Evolutionary conservation across 495 filamentous ascomycete species (phyloP).

Genomic region (Tuber calosporum): DNA sequence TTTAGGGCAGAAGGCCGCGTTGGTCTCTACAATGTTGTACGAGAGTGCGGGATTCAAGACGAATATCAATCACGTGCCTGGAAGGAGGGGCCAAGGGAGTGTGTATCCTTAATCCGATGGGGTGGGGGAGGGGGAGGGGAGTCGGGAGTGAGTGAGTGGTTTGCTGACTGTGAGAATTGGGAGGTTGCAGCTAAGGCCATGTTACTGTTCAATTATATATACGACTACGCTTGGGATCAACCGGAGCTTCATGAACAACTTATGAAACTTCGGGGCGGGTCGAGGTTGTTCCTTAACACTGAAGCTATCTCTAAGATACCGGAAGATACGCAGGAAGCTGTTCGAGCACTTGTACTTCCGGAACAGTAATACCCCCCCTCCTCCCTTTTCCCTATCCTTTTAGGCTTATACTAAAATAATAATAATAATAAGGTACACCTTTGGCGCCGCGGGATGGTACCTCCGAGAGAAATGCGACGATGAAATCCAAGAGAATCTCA

Average conservation of each 20-base stretch:
- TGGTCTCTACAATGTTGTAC: conserved; percentile 15
- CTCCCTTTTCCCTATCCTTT: too few species aligned
- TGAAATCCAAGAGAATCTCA: neutral
- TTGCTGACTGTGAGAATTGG: neutral
- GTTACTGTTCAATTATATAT: conserved; percentile 27
- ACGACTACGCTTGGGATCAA: conserved; percentile 17
- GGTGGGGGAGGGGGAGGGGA: too few species aligned
- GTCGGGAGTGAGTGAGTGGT: neutral
- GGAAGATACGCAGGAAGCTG: conserved; percentile 5
- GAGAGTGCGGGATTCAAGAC: conserved; percentile 21
- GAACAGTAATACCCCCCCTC: conserved; percentile 16
- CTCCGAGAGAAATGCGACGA: conserved; percentile 8
- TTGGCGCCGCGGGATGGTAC: conserved; percentile 21
- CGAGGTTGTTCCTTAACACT: neutral
- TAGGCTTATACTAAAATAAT: neutral
- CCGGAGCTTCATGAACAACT: conserved; percentile 16
- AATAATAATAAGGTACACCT: conserved; percentile 15
- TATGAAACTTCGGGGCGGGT: conserved; percentile 7
- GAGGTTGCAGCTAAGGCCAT: conserved; percentile 16
- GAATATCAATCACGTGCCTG: conserved; percentile 15
- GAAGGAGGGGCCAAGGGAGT: conserved; percentile 22
- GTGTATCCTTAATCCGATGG: neutral
- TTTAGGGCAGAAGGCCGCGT: conserved; percentile 12
- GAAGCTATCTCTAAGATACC: neutral
- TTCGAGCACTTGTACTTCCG: conserved; percentile 10